These are phyloP conservation scores for Neofusicoccum umdonicola DNA, from an alignment of 2,329 filamentous ascomycete genomes.

Conservation along the genomic window DNA sequence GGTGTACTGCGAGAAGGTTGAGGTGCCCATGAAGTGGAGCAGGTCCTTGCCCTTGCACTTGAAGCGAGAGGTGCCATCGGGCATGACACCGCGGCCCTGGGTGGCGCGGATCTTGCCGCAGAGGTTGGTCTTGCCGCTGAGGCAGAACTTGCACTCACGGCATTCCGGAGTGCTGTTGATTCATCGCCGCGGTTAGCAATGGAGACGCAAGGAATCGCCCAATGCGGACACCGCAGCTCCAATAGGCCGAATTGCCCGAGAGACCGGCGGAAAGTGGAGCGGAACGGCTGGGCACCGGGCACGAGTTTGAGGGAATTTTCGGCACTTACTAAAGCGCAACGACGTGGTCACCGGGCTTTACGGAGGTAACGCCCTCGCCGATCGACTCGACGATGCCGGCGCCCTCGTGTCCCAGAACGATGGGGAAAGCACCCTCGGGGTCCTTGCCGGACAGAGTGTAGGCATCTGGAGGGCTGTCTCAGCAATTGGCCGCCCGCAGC, in stretches of 20 bases:
- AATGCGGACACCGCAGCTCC: neutral
- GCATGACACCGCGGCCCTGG: slow-evolving; percentile 94
- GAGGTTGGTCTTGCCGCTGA: slow-evolving; percentile 97
- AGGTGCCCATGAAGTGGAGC: slow-evolving; percentile 98
- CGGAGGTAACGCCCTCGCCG: slow-evolving; percentile 90
- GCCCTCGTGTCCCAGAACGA: slow-evolving; percentile 43
- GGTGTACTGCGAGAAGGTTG: slow-evolving; percentile 98
- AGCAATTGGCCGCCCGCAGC: neutral
- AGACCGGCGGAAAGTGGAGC: neutral
- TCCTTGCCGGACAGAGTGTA: slow-evolving; percentile 79
- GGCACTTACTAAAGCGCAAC: slow-evolving; percentile 42
- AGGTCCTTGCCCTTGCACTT: slow-evolving; percentile 91
- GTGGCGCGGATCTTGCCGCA: slow-evolving; percentile 98
- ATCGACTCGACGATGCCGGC: slow-evolving; percentile 53
- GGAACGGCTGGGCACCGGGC: neutral
- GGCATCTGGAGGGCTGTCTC: slow-evolving; percentile 42
- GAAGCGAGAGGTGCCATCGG: slow-evolving; percentile 93
- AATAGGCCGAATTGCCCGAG: neutral
- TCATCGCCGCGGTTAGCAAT: neutral
- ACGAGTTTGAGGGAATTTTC: neutral
- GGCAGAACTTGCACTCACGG: slow-evolving; percentile 98
- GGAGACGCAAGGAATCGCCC: neutral
- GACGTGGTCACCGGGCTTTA: slow-evolving; percentile 91
- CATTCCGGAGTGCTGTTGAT: slow-evolving; percentile 85
- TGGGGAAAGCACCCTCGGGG: slow-evolving; percentile 66